phyloP scores from a whole-genome alignment of 768 basidiomycete genomes.

The Leccinum uliginosum region DNA sequence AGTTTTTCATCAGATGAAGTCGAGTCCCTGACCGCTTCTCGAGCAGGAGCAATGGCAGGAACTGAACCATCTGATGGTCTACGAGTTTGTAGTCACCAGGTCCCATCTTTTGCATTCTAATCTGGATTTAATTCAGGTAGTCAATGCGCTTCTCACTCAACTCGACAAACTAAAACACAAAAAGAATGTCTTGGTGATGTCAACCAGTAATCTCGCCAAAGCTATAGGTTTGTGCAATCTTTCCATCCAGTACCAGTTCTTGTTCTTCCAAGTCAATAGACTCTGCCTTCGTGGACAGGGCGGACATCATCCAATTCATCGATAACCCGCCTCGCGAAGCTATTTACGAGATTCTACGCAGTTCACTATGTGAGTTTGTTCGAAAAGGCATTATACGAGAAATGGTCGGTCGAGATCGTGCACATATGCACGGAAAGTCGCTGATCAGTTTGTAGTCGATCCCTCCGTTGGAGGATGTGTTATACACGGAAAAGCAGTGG shows the following conservation, averaged over 20 bases:
- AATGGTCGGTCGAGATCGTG: conserved; percentile 42
- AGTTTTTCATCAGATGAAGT: conserved; percentile 73
- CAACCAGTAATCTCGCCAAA: conserved; percentile 91
- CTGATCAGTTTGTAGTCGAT: conserved; percentile 43
- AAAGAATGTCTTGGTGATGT: conserved; percentile 94
- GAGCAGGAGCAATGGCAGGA: conserved; percentile 91
- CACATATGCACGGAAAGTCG: background rate
- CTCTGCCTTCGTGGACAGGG: conserved; percentile 92
- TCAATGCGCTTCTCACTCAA: conserved; percentile 95
- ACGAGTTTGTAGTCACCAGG: conserved; percentile 49
- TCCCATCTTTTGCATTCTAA: background rate
- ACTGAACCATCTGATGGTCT: conserved; percentile 95
- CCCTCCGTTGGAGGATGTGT: conserved; percentile 54
- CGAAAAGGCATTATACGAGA: conserved; percentile 62
- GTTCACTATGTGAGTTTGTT: conserved; percentile 78
- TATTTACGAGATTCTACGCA: conserved; percentile 86
- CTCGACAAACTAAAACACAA: conserved; percentile 90
- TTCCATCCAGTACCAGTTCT: background rate
- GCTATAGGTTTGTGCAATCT: conserved; percentile 72
- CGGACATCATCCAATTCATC: conserved; percentile 93
- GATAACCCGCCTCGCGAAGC: conserved; percentile 89
- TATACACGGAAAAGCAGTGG: conserved; percentile 20
- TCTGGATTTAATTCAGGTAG: conserved; percentile 59
- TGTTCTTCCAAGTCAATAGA: conserved; percentile 44
- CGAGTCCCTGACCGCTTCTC: conserved; percentile 90